Evolutionary conservation across 2,329 filamentous ascomycete species (phyloP), one percentile per base, ranked within the genome.

Genomic region (Nothomitra cinnamomea): DNA sequence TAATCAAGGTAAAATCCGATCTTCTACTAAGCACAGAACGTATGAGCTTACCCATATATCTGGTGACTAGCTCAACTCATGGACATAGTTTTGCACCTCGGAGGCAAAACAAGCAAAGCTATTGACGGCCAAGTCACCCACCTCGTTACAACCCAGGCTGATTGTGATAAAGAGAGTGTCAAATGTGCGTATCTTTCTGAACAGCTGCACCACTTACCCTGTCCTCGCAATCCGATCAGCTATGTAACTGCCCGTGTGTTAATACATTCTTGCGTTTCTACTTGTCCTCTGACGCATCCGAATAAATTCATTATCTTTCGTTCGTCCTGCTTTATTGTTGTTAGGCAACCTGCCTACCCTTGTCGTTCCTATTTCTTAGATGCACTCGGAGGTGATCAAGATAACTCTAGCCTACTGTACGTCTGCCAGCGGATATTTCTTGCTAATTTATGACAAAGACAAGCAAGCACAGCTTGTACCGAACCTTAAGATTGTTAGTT

Each of bases 141-240:
- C 54, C 69, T 83, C 22, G 66, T 83, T 50, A 72, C 74, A n/a
- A 76, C 72, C 0, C 66, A 73, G 6, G 65, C 69, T 7, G 78
- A 81, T 56, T 75, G 70, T 57, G 65, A 72, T 6, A 73, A 71
- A 45, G 64, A 65, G 0, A 72, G 72, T 0, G 62, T 66, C 43
- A 82, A 82, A 60, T 73, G 60, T 62, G 55, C 1, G 22, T 43
- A 22, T 12, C 51, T 35, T 21, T 35, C 40, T 10, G 22, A 10
- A 25, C 22, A 3, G 40, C 25, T 32, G n/a, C 41, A 19, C 2
- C 17, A 40, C 51, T 41, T 17, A 19, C 17, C 43, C 35, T 28
- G 17, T 25, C 22, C 40, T 12, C 15, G 17, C 24, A 38, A 8
- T 35, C 17, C 7, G 32, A 10, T 35, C 5, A 19, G 5, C 5